These are phyloP conservation scores for Colletotrichum tanaceti DNA, from an alignment of 2,329 filamentous ascomycete genomes.

Conservation along the genomic window DNA sequence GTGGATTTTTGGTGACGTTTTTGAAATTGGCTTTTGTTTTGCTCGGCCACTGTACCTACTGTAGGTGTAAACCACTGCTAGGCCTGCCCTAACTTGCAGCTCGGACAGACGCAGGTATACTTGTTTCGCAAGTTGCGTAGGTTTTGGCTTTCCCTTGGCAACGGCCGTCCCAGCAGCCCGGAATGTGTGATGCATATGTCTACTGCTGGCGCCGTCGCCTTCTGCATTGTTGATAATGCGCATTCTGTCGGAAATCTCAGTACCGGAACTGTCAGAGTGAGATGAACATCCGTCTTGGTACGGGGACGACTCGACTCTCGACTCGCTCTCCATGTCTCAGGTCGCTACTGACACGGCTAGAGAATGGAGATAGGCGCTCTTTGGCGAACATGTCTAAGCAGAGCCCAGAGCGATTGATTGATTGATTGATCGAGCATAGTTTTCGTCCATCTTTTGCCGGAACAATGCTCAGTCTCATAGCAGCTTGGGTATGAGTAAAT, in stretches of 20 bases:
- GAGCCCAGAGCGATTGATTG: background rate
- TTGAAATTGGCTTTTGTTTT: no score
- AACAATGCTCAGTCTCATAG: no score
- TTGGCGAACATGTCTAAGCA: slow-evolving; percentile 1
- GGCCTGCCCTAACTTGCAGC: no score
- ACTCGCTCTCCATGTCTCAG: slow-evolving; percentile 24
- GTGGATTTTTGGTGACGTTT: no score
- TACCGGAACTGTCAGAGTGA: background rate
- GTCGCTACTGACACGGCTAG: slow-evolving; percentile 10
- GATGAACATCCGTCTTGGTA: slow-evolving; percentile 20
- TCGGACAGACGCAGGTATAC: no score
- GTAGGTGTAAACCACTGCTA: background rate
- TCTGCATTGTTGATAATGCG: background rate
- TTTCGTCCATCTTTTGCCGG: no score
- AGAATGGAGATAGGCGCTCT: slow-evolving; percentile 13
- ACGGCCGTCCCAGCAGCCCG: slow-evolving; percentile 12
- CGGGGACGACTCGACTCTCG: no score
- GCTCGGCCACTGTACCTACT: no score
- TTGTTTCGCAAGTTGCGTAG: slow-evolving; percentile 4
- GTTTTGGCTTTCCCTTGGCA: slow-evolving; percentile 30
- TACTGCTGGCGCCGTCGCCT: background rate
- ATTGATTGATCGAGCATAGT: no score
- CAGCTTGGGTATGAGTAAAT: no score
- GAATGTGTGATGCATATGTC: background rate
- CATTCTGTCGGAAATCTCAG: background rate